Percentiles rank a stretch among this genome's conserved stretches.
Evolutionary conservation across 352 stramenopile genomes (phyloP).

Genomic region (Globisporangium paroecandrum): DNA sequence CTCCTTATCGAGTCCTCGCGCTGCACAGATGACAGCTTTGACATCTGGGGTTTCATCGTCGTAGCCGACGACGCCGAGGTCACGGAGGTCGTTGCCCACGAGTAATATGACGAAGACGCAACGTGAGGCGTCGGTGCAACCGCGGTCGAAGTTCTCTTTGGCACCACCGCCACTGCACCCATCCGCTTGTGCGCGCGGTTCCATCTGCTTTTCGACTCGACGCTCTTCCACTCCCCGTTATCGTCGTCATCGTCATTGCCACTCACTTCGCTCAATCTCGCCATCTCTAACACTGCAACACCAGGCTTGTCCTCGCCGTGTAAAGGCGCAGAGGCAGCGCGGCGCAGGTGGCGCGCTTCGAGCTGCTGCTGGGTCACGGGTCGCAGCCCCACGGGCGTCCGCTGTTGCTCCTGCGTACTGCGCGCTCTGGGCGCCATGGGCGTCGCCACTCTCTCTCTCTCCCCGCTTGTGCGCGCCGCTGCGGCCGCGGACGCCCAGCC

Average conservation of each 20-base stretch:
- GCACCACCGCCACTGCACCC: not conserved
- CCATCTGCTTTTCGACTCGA: constrained; percentile 16
- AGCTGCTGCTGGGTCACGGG: constrained; percentile 21
- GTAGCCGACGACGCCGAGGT: constrained; percentile 2
- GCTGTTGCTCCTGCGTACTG: not conserved
- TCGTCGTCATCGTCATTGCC: constrained; percentile 5
- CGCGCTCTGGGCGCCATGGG: not conserved
- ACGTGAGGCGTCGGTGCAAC: not conserved
- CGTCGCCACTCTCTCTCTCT: not conserved
- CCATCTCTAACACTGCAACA: not conserved
- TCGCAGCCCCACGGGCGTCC: constrained; percentile 11
- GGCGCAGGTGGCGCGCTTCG: constrained; percentile 12
- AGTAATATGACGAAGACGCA: constrained; percentile 5
- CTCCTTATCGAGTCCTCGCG: constrained; percentile 4
- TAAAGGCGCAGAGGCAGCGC: not conserved
- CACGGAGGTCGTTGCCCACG: constrained; percentile 14
- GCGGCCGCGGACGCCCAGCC: constrained; percentile 6
- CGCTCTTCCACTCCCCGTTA: constrained; percentile 16
- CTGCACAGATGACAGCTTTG: not conserved
- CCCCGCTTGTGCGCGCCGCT: not conserved
- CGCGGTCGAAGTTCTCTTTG: not conserved
- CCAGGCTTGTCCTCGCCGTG: too few species aligned
- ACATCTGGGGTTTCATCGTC: not conserved
- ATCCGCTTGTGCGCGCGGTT: constrained; percentile 14
- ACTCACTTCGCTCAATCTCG: not conserved